These are phyloP conservation scores for Yueomyces sinensis DNA, from an alignment of 805 yeast genomes.

Conservation along the genomic window DNA sequence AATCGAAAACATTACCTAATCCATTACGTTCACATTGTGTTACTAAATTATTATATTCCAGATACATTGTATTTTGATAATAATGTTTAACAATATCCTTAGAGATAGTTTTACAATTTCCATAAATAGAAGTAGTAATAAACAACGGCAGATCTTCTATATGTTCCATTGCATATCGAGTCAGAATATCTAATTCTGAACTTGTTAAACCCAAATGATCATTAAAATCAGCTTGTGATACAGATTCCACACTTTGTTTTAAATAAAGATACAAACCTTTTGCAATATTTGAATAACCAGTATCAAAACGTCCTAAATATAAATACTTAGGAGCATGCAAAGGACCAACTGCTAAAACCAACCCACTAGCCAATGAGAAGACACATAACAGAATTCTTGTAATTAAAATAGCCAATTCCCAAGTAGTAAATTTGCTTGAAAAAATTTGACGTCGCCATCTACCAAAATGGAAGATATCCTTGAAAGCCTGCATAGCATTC, in stretches of 20 bases:
- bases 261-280: constrained; percentile 15
- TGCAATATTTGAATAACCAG: constrained; percentile 14
- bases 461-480: too few species aligned
- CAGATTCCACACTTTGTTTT: constrained; percentile 12
- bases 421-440: constrained; percentile 13
- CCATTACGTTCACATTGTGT: constrained; percentile 8
- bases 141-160: constrained; percentile 16
- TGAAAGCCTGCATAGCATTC: too few species aligned
- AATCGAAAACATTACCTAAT: constrained; percentile 15
- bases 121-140: constrained; percentile 14
- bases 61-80: background rate
- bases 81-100: background rate
- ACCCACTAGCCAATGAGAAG: constrained; percentile 9
- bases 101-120: constrained; percentile 11
- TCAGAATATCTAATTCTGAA: constrained; percentile 16
- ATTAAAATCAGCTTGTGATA: constrained; percentile 13
- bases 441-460: too few species aligned
- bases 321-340: constrained; percentile 8
- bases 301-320: constrained; percentile 13
- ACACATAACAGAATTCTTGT: constrained; percentile 12
- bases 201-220: constrained; percentile 22
- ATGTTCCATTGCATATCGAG: constrained; percentile 16
- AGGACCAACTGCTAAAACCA: constrained; percentile 14
- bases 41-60: background rate
- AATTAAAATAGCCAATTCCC: constrained; percentile 12